Conservation (phyloP, 2,329 filamentous ascomycete species). For the Penicillium sp. region DNA sequence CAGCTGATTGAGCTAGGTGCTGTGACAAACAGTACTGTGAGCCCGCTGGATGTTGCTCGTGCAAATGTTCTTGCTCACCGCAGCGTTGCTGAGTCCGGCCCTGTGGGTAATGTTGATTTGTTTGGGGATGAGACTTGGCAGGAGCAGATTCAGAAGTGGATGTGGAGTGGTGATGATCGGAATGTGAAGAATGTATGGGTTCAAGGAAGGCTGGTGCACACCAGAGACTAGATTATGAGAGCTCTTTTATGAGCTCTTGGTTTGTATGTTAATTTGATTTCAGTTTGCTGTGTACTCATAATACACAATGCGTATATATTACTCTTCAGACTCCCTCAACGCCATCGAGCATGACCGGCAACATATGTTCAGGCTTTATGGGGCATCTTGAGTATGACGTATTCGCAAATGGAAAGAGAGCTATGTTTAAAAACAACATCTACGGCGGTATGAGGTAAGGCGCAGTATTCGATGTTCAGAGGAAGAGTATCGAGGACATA, state of each 20-base stretch:
- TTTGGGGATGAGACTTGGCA: slow-evolving; percentile 93
- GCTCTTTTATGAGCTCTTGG: background rate
- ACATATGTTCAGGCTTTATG: no score
- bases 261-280: no score
- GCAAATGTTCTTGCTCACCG: background rate
- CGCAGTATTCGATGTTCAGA: no score
- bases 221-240: background rate
- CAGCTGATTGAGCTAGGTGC: slow-evolving; percentile 72
- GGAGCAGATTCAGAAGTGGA: slow-evolving; percentile 87
- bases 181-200: slow-evolving; percentile 92
- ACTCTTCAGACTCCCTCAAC: no score
- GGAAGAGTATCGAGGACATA: no score
- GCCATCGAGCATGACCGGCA: no score
- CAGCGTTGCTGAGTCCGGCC: slow-evolving; percentile 39
- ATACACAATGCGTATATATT: no score
- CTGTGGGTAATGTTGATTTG: slow-evolving; percentile 71
- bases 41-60: slow-evolving; percentile 1
- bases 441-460: no score
- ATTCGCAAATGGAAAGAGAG: no score
- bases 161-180: slow-evolving; percentile 89
- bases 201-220: slow-evolving; percentile 75
- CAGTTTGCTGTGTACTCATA: no score
- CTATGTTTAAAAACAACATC: no score
- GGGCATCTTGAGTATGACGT: no score
- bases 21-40: slow-evolving; percentile 21